phyloP scores from a whole-genome alignment of 192 early-diverging fungal genomes.

The Dissophora globulifera region DNA sequence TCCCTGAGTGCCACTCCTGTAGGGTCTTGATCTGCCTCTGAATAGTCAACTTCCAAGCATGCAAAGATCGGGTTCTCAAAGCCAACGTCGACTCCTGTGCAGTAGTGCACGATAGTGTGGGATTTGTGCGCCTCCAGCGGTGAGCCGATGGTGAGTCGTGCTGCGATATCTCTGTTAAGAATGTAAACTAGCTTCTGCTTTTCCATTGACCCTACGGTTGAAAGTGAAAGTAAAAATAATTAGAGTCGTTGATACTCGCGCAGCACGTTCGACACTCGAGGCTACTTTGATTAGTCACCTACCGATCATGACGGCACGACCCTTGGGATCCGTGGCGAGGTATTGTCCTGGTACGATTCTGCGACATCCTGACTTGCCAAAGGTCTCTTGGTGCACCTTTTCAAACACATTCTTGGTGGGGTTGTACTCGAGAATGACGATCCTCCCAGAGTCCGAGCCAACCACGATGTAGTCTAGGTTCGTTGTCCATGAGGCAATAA shows the following conservation, averaged over 20 bases:
- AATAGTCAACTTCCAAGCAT: slow-evolving; percentile 87
- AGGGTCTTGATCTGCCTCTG: slow-evolving; percentile 82
- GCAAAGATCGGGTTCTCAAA: slow-evolving; percentile 99
- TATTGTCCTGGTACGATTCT: slow-evolving; percentile 95
- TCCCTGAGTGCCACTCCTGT: slow-evolving; percentile 75
- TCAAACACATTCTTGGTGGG: slow-evolving; percentile 75
- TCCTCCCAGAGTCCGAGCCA: slow-evolving; percentile 89
- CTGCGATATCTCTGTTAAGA: slow-evolving; percentile 89
- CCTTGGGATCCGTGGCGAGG: slow-evolving; percentile 94
- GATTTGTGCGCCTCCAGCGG: slow-evolving; percentile 94
- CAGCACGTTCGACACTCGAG: too few relatives aligned
- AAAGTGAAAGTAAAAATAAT: too few relatives aligned
- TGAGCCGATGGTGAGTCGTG: slow-evolving; percentile 88
- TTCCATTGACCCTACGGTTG: slow-evolving; percentile 90
- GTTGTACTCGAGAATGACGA: slow-evolving; percentile 92
- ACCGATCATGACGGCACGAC: slow-evolving; percentile 94
- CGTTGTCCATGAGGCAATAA: slow-evolving; percentile 1
- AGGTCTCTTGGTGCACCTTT: slow-evolving; percentile 91
- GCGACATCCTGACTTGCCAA: slow-evolving; percentile 91
- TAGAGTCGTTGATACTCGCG: too few relatives aligned
- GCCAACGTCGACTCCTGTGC: slow-evolving; percentile 95
- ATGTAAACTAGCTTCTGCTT: slow-evolving; percentile 98
- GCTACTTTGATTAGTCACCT: too few relatives aligned
- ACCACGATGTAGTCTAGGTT: slow-evolving; percentile 88
- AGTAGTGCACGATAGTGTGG: slow-evolving; percentile 78